Percentiles rank a stretch among this genome's conserved stretches.
phyloP scores from a whole-genome alignment of 495 filamentous ascomycete species.

The Achaetomiella virescens region DNA sequence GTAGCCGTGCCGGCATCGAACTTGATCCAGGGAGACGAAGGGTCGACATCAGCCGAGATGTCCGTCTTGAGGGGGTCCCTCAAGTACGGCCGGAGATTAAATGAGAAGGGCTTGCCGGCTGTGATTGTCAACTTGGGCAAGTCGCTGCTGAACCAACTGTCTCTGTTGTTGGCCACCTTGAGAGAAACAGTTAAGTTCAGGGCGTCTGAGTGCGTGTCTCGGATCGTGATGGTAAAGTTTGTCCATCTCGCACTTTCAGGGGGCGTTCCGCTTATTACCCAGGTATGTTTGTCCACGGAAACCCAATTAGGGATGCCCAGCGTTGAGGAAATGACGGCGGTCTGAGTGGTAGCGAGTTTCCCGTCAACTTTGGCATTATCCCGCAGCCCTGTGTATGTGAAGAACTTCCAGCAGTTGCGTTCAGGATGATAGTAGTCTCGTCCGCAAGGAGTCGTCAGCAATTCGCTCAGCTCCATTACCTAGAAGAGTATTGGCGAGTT shows the following conservation, averaged over 20 bases:
- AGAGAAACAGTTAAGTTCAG: conserved; percentile 60
- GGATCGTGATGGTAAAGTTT: conserved; percentile 60
- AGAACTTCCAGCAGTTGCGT: conserved; percentile 48
- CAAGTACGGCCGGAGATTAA: conserved; percentile 54
- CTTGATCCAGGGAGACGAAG: conserved; percentile 57
- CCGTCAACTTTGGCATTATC: conserved; percentile 58
- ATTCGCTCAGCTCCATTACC: conserved; percentile 20
- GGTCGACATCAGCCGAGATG: conserved; percentile 48
- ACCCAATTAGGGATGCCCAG: conserved; percentile 62
- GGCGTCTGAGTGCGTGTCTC: conserved; percentile 57
- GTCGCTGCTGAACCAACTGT: conserved; percentile 34
- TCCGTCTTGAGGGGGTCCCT: conserved; percentile 46
- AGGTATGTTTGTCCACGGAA: conserved; percentile 54
- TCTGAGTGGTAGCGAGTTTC: conserved; percentile 36
- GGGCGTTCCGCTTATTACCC: conserved; percentile 59
- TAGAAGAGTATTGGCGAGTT: conserved; percentile 18
- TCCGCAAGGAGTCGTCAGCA: too few relatives aligned
- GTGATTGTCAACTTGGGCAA: conserved; percentile 46
- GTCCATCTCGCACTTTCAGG: conserved; percentile 48
- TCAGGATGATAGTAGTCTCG: conserved; percentile 51
- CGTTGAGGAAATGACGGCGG: conserved; percentile 44
- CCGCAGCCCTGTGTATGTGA: conserved; percentile 51
- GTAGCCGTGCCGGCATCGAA: conserved; percentile 53
- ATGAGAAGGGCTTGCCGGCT: conserved; percentile 58
- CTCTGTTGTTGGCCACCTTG: conserved; percentile 31